Percentiles rank a stretch among this genome's conserved stretches.
phyloP scores from a whole-genome alignment of 306 rosid species.

The Pachyrhizus erosus region DNA sequence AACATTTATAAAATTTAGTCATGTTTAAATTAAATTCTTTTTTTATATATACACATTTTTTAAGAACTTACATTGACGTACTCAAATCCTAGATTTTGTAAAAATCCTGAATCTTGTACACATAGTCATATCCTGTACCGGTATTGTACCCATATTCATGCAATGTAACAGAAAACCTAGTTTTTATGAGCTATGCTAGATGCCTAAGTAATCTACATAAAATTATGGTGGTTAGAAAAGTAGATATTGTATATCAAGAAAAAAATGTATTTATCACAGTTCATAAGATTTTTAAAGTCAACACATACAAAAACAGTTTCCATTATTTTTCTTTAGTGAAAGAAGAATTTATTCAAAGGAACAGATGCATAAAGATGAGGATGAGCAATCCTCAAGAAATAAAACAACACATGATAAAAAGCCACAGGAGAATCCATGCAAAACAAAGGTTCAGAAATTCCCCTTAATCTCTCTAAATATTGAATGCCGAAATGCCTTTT shows the following conservation, averaged over 20 bases:
- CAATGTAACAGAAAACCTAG: no score
- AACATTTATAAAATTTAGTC: no score
- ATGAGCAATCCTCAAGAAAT: neutral
- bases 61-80: no score
- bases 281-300: slow-evolving; percentile 21
- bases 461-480: slow-evolving; percentile 8
- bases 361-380: slow-evolving; percentile 9
- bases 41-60: no score
- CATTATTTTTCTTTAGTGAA: neutral
- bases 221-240: neutral
- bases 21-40: no score
- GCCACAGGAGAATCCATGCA: neutral
- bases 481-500: neutral
- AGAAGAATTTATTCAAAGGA: neutral
- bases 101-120: no score
- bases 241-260: slow-evolving; percentile 17
- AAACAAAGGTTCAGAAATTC: neutral
- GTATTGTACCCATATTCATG: no score
- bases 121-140: no score
- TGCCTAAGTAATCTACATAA: neutral
- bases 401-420: neutral
- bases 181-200: neutral
- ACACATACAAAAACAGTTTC: neutral
- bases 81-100: no score
- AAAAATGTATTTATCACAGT: neutral